A percentile compares a stretch with the other conserved stretches of the same genome.
These are phyloP conservation scores for Diaporthe australafricana DNA, from an alignment of 2,329 filamentous ascomycete genomes.

Conservation along the genomic window DNA sequence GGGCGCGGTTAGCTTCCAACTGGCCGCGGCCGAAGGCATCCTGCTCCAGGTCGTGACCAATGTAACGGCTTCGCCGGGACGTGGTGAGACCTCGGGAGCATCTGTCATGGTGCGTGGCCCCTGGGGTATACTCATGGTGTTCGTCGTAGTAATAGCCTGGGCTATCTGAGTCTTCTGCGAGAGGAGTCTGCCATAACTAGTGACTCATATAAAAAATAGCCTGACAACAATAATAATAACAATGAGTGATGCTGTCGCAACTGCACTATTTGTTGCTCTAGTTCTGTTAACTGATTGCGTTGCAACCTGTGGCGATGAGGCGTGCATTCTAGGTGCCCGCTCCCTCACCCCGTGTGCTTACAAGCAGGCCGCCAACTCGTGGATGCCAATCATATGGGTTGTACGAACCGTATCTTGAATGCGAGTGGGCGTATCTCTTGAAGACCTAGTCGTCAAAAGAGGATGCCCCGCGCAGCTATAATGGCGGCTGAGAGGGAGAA, in stretches of 20 bases:
- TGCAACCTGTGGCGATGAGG: too few species aligned
- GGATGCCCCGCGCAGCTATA: background rate
- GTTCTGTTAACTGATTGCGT: background rate
- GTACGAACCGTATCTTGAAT: background rate
- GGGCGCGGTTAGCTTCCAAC: conserved; percentile 42
- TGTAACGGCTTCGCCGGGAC: background rate
- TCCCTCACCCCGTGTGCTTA: too few species aligned
- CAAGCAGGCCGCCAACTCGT: background rate
- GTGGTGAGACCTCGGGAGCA: background rate
- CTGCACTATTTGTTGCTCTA: background rate
- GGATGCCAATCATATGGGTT: background rate
- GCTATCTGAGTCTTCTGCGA: background rate
- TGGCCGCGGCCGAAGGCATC: conserved; percentile 47
- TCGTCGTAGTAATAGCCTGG: background rate
- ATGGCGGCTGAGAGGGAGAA: too few species aligned
- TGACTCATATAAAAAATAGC: background rate
- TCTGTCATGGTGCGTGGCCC: background rate
- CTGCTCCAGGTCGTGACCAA: conserved; percentile 43
- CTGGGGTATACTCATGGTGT: background rate
- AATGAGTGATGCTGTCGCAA: background rate
- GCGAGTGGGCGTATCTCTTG: background rate
- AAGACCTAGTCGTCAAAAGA: background rate
- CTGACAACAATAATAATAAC: too few species aligned
- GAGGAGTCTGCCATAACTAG: background rate
- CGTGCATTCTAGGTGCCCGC: too few species aligned